Conservation (phyloP, 2,329 filamentous ascomycete genomes). For the Xylaria sp. region DNA sequence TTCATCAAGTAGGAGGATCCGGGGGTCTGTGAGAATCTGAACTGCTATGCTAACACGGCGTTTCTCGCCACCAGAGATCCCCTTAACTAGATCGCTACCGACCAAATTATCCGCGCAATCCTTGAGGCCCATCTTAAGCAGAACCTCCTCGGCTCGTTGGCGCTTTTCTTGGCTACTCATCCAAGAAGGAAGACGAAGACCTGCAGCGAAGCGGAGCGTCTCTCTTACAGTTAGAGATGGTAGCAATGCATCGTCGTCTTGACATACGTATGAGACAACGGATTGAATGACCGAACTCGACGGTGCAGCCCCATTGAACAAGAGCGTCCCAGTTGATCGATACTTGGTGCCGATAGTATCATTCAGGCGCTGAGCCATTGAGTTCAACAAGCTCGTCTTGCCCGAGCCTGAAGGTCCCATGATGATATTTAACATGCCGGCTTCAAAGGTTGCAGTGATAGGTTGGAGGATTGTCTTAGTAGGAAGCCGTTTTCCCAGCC, state of each 20-base stretch:
- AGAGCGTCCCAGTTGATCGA: slow-evolving; percentile 63
- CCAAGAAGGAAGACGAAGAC: slow-evolving; percentile 71
- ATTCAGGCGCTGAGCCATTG: slow-evolving; percentile 71
- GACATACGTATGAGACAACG: slow-evolving; percentile 77
- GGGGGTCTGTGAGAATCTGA: slow-evolving; percentile 77
- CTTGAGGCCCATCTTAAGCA: slow-evolving; percentile 77
- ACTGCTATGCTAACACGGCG: slow-evolving; percentile 78
- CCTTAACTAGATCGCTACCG: slow-evolving; percentile 74
- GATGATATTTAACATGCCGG: slow-evolving; percentile 74
- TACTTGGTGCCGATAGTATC: slow-evolving; percentile 68
- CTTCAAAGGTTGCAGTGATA: slow-evolving; percentile 68
- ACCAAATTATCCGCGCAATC: slow-evolving; percentile 79
- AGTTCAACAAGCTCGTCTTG: slow-evolving; percentile 76
- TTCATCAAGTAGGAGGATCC: slow-evolving; percentile 75
- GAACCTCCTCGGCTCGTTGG: slow-evolving; percentile 70
- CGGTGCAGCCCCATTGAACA: slow-evolving; percentile 72
- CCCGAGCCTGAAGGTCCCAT: slow-evolving; percentile 82
- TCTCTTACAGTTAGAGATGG: slow-evolving; percentile 78
- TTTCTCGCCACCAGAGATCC: slow-evolving; percentile 81
- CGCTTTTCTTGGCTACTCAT: slow-evolving; percentile 73
- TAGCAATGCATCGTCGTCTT: slow-evolving; percentile 77
- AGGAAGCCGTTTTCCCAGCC: slow-evolving; percentile 57
- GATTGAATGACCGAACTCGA: slow-evolving; percentile 72
- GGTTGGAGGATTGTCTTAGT: slow-evolving; percentile 69
- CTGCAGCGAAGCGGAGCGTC: slow-evolving; percentile 73